Conservation (phyloP, 768 basidiomycete species). For the Trametes elegans region DNA sequence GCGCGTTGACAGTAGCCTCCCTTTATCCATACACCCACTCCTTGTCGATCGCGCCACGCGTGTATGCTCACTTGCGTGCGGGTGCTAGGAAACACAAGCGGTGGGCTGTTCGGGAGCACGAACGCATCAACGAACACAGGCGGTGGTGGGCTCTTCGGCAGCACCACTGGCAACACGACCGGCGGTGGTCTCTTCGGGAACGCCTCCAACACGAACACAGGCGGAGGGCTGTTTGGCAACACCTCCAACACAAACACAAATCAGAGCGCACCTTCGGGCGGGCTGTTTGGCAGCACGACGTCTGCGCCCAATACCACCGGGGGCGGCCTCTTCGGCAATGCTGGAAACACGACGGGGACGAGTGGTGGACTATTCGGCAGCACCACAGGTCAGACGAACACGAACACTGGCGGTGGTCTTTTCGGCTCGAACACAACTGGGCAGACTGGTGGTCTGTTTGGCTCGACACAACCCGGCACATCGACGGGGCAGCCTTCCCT, state of each 20-base stretch:
- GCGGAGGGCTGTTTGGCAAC: constrained; percentile 26
- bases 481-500: constrained; percentile 1
- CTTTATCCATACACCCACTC: too few species aligned
- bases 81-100: constrained; percentile 13
- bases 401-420: background rate
- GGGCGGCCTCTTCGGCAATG: constrained; percentile 17
- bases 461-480: constrained; percentile 3
- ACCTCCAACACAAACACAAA: constrained; percentile 3
- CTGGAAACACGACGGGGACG: constrained; percentile 10
- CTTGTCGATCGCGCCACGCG: too few species aligned
- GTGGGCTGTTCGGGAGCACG: constrained; percentile 26
- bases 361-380: constrained; percentile 24
- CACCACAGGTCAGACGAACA: background rate
- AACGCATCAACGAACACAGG: constrained; percentile 12
- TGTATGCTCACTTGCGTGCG: too few species aligned
- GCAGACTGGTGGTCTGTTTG: constrained; percentile 24
- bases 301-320: constrained; percentile 8
- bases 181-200: constrained; percentile 26
- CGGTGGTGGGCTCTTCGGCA: constrained; percentile 28
- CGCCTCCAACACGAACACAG: constrained; percentile 11
- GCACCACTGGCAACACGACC: constrained; percentile 3
- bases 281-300: constrained; percentile 19
- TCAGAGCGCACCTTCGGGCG: constrained; percentile 11
- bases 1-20: too few species aligned
- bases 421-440: constrained; percentile 13